Conservation (phyloP, 1,284 basidiomycete species). For the Puccinia hordei region DNA sequence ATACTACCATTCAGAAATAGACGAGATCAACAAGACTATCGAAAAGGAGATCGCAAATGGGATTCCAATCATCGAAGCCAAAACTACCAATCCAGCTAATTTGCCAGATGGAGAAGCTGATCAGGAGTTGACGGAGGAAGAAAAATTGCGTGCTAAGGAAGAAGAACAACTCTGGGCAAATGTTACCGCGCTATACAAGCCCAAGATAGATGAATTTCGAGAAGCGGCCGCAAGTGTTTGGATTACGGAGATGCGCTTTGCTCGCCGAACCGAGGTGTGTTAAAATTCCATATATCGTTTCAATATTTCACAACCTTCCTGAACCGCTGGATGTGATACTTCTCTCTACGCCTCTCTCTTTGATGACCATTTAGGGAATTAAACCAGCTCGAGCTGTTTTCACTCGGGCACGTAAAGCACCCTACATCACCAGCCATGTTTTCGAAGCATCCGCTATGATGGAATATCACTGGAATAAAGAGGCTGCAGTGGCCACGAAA, state of each 20-base stretch:
- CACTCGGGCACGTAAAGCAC: conserved; percentile 78
- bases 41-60: conserved; percentile 59
- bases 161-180: conserved; percentile 60
- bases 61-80: conserved; percentile 59
- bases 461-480: conserved; percentile 93
- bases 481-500: conserved; percentile 77
- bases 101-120: conserved; percentile 58
- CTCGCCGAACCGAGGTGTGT: conserved; percentile 72
- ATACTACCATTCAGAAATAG: conserved; percentile 72
- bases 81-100: conserved; percentile 38
- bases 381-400: conserved; percentile 79
- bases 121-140: conserved; percentile 60
- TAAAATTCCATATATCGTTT: background rate
- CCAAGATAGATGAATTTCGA: conserved; percentile 63
- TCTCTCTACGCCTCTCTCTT: background rate
- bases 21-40: conserved; percentile 67
- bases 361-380: conserved; percentile 63
- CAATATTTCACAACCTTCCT: background rate
- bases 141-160: conserved; percentile 56
- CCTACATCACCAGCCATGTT: conserved; percentile 85
- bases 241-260: conserved; percentile 90
- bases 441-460: conserved; percentile 90
- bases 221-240: conserved; percentile 64
- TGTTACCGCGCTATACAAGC: conserved; percentile 57
- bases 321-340: background rate